Base-by-base conservation (phyloP, 768 basidiomycete species). In the Kwoniella mangroviensis region DNA sequence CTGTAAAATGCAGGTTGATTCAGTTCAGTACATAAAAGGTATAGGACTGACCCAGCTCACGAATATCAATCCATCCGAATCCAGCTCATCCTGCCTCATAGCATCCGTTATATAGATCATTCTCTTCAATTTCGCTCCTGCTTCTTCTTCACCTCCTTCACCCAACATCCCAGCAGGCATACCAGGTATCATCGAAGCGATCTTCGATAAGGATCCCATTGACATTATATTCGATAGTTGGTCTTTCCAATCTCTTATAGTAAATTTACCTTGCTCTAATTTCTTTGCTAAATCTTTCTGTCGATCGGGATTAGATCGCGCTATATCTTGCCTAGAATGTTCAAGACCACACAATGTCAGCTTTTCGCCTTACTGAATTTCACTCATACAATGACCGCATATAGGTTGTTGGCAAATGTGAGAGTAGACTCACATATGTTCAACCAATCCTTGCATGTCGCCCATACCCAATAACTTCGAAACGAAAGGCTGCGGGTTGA, bases 51-150 rank as follows among this genome's bases (percentile, higher is more conserved):
- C 56, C 5, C 26, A 21, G 76, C 82, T 72, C 89, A 95, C 91
- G 84, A 99, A 99, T 34, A 89, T 87, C 49, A 90, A 86, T 4
- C 97, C 97, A 81, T 99, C 97, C 5, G 93, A 96, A 84, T 99
- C 94, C 63, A 99, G 88, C 83, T 99, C 97, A 65, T 84, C 84
- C 43, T 92, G 89, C 59, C 93, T 93, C 97, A 99, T 99, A 79
- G 92, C 93, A 83, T 99, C 97, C 12, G 94, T 97, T 79, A 99
- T 98, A 85, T 91, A 98, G 76, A 98, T 92, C 92, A 99, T 93
- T 69, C 95, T 90, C 84, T 98, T 98, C 89, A 99, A 90, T 67
- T 93, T 90, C 69, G 87, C 81, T 5, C 91, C 88, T 40, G 92
- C 93, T 75, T 99, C 96, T 83, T 98, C 95, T 78, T 98, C 96